A percentile compares a stretch with the other conserved stretches of the same genome.
These are phyloP conservation scores for Microbotryum violaceum DNA, from an alignment of 1,284 basidiomycete species.

Conservation along the genomic window DNA sequence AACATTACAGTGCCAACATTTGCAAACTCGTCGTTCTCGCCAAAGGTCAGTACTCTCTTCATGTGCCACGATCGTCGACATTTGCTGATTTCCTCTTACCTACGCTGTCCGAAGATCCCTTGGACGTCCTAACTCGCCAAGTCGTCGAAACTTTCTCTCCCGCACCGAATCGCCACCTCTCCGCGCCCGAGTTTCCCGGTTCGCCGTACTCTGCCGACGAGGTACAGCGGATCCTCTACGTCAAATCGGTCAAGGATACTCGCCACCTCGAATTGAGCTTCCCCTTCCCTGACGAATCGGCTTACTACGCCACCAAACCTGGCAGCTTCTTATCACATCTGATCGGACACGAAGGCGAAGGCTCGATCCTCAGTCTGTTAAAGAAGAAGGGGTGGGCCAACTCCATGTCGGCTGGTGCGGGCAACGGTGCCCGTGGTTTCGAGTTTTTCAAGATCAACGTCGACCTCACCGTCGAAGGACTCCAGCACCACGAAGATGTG, in stretches of 20 bases:
- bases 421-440: slow-evolving; percentile 67
- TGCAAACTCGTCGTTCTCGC: slow-evolving; percentile 90
- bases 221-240: slow-evolving; percentile 62
- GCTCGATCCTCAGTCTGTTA: slow-evolving; percentile 83
- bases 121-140: slow-evolving; percentile 66
- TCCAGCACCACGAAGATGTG: slow-evolving; percentile 72
- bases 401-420: slow-evolving; percentile 63
- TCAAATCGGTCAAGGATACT: slow-evolving; percentile 85
- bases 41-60: slow-evolving; percentile 53
- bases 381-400: slow-evolving; percentile 91
- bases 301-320: slow-evolving; percentile 60
- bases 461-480: slow-evolving; percentile 76
- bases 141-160: slow-evolving; percentile 70
- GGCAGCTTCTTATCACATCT: slow-evolving; percentile 74
- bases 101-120: slow-evolving; percentile 53
- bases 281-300: slow-evolving; percentile 56
- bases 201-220: slow-evolving; percentile 52
- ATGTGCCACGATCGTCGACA: not conserved
- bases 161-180: slow-evolving; percentile 58
- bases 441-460: slow-evolving; percentile 80
- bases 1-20: slow-evolving; percentile 85
- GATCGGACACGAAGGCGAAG: slow-evolving; percentile 91
- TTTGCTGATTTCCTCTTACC: slow-evolving; percentile 21
- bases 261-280: slow-evolving; percentile 82
- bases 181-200: slow-evolving; percentile 60